Percentiles rank a stretch among this genome's conserved stretches.
Evolutionary conservation across 164 flowering plant genomes (phyloP).

Genomic region (Dillenia turbinata): DNA sequence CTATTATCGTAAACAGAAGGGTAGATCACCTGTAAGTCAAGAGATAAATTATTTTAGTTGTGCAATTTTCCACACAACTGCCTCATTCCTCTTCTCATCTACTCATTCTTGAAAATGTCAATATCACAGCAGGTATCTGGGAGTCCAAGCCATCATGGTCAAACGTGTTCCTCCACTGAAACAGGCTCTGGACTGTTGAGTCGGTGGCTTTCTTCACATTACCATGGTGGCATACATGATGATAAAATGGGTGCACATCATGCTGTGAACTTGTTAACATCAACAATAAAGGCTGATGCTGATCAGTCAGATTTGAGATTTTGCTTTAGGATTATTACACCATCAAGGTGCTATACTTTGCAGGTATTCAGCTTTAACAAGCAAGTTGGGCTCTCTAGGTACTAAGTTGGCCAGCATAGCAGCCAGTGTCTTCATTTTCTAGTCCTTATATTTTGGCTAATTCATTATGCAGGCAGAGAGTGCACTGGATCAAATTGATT

Average conservation of each 20-base stretch:
- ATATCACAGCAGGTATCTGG: conserved; percentile 44
- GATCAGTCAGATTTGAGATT: conserved; percentile 96
- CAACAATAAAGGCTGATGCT: conserved; percentile 95
- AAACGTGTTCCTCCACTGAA: conserved; percentile 59
- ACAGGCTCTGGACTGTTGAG: conserved; percentile 81
- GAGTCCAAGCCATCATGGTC: conserved; percentile 43
- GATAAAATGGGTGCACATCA: conserved; percentile 93
- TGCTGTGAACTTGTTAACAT: conserved; percentile 93
- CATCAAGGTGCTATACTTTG: conserved; percentile 86
- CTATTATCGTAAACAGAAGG: conserved; percentile 81
- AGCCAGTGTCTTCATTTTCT: neutral
- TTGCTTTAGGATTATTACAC: conserved; percentile 96
- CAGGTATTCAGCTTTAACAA: conserved; percentile 50
- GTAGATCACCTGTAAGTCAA: conserved; percentile 64
- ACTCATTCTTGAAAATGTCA: conserved; percentile 1
- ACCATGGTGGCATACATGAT: conserved; percentile 89
- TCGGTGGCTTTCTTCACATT: conserved; percentile 95
- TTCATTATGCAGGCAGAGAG: conserved; percentile 75
- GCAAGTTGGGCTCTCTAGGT: neutral
- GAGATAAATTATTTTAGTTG: neutral
- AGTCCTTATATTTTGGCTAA: conserved; percentile 1
- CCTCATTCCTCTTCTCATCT: neutral
- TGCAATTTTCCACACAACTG: neutral
- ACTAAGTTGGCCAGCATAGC: neutral
- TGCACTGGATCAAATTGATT: conserved; percentile 83